Base-by-base conservation (phyloP, 1,284 basidiomycete genomes). In the Caloboletus inedulis region DNA sequence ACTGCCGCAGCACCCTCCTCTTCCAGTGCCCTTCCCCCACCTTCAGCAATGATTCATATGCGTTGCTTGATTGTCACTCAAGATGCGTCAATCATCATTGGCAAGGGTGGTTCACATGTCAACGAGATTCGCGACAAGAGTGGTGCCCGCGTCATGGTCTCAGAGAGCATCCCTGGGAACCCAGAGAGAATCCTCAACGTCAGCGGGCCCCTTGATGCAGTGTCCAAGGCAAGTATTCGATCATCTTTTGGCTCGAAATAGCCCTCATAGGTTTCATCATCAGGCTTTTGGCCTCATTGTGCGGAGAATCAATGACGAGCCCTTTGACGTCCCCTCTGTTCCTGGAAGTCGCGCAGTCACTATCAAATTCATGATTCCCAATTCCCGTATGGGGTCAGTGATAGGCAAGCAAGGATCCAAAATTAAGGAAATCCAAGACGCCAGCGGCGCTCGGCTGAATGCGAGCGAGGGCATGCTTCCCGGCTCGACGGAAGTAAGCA, bases 401-500 rank as follows among this genome's bases (percentile, higher is more conserved):
- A 99, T 99, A 64, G 97, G 97, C 56, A 98, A 97, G 72, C 90
- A 89, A 59, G 97, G 97, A 25, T 87, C 88, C 49, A 99, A 99
- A 74, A 99, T 99, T 73, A 99, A 98, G 76, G 97, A 99, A 75
- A 99, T 99, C 63, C 97, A 99, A 71, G 97, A 99, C 66, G 96
- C 96, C 13, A 95, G 91, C 59, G 97, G 97, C 34, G 97, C 97
- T 8, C 79, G 94, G 55, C 76, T 99, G 57, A 98, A 98, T 65
- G 97, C 97, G 7, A 94, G 91, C 62, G 97, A 99, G 72, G 90
- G 94, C 40, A 97, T 99, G 94, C 81, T 99, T 27, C 96, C 97
- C 3, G 94, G 94, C 13, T 97, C 94, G n/a, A 99, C 97, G 13
- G 97, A 99, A 85, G 91, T 93, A 65, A 55, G 64, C 47, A 51